These are phyloP conservation scores for Kalaharituber pfeilii DNA, from an alignment of 2,329 filamentous ascomycete genomes.

Conservation along the genomic window DNA sequence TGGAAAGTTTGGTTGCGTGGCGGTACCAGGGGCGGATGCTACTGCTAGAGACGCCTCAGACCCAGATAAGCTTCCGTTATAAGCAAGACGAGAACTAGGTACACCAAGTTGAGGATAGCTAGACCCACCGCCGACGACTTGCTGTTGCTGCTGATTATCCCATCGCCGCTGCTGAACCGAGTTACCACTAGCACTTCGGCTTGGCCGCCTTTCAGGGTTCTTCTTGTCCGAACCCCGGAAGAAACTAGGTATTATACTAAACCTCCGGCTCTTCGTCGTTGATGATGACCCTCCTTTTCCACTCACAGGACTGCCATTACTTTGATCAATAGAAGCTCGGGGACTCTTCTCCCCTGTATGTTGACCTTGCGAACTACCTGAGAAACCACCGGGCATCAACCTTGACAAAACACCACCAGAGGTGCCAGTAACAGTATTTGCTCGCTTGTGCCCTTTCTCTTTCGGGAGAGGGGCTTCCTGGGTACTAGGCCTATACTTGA, in stretches of 20 bases:
- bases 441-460: constrained; percentile 42
- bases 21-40: constrained; percentile 13
- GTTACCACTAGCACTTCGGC: constrained; percentile 11
- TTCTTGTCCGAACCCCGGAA: constrained; percentile 27
- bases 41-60: constrained; percentile 21
- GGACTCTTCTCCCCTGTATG: constrained; percentile 12
- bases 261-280: constrained; percentile 39
- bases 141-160: constrained; percentile 25
- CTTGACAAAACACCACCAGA: constrained; percentile 43
- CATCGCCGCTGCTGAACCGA: constrained; percentile 6
- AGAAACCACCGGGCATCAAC: constrained; percentile 11
- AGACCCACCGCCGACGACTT: constrained; percentile 15
- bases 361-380: constrained; percentile 12
- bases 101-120: constrained; percentile 23
- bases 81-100: constrained; percentile 7
- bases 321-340: constrained; percentile 39
- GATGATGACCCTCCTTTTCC: constrained; percentile 42
- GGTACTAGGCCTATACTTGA: constrained; percentile 30
- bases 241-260: constrained; percentile 50
- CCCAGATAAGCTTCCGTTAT: constrained; percentile 23
- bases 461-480: background rate
- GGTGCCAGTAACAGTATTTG: constrained; percentile 47
- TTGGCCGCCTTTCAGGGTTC: constrained; percentile 14
- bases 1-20: background rate
- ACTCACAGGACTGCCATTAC: constrained; percentile 14